Conservation (phyloP, 2,329 filamentous ascomycete genomes). For the Neofusicoccum ribis region DNA sequence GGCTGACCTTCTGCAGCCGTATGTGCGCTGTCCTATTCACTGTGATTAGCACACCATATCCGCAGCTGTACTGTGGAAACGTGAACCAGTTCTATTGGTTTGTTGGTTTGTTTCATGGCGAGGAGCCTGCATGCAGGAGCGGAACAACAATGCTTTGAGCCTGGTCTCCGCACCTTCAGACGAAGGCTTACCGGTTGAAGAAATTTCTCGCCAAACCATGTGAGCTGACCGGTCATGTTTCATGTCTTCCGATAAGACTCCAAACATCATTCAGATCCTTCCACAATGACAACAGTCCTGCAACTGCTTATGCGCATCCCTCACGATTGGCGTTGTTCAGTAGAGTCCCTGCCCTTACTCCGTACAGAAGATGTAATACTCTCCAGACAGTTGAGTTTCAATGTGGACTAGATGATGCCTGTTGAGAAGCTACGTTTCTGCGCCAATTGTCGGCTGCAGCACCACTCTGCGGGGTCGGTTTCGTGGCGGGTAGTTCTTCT, state of each 20-base stretch:
- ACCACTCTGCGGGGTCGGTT: no score
- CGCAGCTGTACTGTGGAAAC: background rate
- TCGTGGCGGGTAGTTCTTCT: no score
- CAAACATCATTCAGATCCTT: background rate
- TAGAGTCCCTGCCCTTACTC: no score
- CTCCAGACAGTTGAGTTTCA: no score
- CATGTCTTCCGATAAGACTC: background rate
- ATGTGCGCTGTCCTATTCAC: background rate
- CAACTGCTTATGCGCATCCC: background rate
- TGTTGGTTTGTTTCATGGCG: background rate
- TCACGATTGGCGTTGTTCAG: no score
- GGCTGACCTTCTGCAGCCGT: no score
- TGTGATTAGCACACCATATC: background rate
- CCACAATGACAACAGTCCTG: background rate
- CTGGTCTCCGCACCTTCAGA: background rate
- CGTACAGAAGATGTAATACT: no score
- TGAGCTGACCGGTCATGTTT: background rate
- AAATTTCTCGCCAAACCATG: background rate
- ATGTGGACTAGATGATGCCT: no score
- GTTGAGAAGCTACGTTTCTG: no score
- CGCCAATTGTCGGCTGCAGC: no score
- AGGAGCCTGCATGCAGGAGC: background rate
- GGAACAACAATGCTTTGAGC: background rate
- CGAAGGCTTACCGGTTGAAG: background rate
- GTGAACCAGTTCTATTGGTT: background rate